These are phyloP conservation scores for Microthlaspi erraticum DNA, from an alignment of 345 rosid species.

Conservation along the genomic window DNA sequence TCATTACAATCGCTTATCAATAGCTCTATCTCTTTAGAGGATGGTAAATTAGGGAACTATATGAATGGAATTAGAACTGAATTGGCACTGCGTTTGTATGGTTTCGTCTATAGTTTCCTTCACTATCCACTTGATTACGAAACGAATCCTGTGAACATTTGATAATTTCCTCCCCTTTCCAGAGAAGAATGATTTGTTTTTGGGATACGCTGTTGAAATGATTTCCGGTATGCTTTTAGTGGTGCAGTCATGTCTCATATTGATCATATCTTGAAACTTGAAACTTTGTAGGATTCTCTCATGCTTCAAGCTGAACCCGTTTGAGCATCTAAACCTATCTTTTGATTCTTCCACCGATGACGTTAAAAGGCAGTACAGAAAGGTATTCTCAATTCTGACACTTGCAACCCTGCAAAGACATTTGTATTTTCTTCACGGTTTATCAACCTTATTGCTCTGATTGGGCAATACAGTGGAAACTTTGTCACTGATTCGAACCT, in stretches of 20 bases:
- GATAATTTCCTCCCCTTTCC: neutral
- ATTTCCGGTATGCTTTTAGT: neutral
- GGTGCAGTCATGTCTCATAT: slow-evolving; percentile 3
- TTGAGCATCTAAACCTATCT: slow-evolving; percentile 79
- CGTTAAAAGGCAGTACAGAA: slow-evolving; percentile 87
- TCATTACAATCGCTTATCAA: neutral
- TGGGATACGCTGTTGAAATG: neutral
- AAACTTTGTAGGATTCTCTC: slow-evolving; percentile 76
- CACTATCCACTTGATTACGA: slow-evolving; percentile 5
- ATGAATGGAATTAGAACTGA: neutral
- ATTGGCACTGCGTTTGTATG: neutral
- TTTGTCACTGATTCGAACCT: slow-evolving; percentile 31
- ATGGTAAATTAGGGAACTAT: slow-evolving; percentile 18
- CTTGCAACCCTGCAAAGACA: neutral
- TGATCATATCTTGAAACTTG: neutral
- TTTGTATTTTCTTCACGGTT: neutral
- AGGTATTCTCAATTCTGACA: slow-evolving; percentile 52
- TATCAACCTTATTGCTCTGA: neutral
- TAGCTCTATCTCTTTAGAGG: neutral
- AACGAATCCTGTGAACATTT: slow-evolving; percentile 18
- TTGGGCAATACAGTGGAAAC: neutral
- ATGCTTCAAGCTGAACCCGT: slow-evolving; percentile 97
- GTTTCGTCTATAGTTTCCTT: neutral
- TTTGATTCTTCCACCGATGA: slow-evolving; percentile 77
- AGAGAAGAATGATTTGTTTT: slow-evolving; percentile 4